phyloP scores from a whole-genome alignment of 75 land plant species.

The Cryptomeria japonica region DNA sequence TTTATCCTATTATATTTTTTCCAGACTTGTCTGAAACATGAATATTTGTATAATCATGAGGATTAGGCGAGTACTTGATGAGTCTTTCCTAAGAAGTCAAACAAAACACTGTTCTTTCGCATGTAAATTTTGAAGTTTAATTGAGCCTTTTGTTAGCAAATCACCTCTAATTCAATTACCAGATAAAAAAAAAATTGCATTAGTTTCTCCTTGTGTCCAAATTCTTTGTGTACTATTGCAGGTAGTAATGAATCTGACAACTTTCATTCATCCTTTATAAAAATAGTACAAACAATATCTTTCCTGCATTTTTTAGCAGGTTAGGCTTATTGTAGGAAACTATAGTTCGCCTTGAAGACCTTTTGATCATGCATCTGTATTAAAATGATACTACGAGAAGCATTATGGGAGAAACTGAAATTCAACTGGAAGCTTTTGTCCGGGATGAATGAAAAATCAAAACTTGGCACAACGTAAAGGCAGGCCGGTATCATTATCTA shows the following conservation, averaged over 20 bases:
- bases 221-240: neutral
- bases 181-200: no score
- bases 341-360: neutral
- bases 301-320: neutral
- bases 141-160: neutral
- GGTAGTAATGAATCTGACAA: neutral
- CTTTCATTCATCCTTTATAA: neutral
- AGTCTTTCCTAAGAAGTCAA: no score
- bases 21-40: no score
- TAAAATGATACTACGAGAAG: neutral
- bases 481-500: slow-evolving; percentile 73
- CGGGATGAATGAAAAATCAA: slow-evolving; percentile 29
- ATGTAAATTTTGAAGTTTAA: neutral
- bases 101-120: neutral
- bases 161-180: neutral
- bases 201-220: neutral
- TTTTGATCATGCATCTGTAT: neutral
- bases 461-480: slow-evolving; percentile 70
- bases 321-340: neutral
- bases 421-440: neutral
- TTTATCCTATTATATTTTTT: no score
- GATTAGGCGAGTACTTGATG: neutral
- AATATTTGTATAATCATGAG: neutral
- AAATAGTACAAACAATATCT: neutral
- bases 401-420: neutral